These are phyloP conservation scores for Stevia rebaudiana DNA, from an alignment of 140 eudicot species.

Conservation along the genomic window DNA sequence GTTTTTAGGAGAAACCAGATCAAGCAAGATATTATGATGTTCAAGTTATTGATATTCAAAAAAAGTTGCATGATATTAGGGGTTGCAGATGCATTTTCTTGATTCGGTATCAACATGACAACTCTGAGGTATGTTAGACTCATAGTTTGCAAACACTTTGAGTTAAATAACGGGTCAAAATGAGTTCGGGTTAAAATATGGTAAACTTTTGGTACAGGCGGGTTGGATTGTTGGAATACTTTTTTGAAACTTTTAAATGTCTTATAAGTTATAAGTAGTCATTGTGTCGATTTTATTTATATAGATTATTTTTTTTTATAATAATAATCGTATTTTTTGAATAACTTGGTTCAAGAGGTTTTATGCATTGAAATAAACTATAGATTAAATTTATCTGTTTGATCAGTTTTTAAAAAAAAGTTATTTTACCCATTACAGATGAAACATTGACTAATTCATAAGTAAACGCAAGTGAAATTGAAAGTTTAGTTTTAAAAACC, in stretches of 20 bases:
- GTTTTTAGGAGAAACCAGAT: slow-evolving; percentile 64
- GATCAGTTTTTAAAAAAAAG: background rate
- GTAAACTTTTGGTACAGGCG: background rate
- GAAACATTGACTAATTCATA: background rate
- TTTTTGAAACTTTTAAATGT: background rate
- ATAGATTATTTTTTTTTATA: background rate
- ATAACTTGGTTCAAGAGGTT: background rate
- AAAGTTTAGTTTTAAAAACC: background rate
- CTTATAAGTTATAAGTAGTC: background rate
- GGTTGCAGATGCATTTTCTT: slow-evolving; percentile 77
- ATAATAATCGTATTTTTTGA: background rate
- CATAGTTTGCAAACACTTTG: background rate
- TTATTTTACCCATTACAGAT: background rate
- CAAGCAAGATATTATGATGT: slow-evolving; percentile 77
- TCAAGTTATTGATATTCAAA: slow-evolving; percentile 50
- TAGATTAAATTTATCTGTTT: background rate
- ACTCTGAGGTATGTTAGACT: slow-evolving; percentile 50
- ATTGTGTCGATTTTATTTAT: background rate
- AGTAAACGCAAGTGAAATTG: background rate
- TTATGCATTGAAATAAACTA: background rate
- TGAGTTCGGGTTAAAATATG: background rate
- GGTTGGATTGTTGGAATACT: background rate
- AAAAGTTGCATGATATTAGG: slow-evolving; percentile 79
- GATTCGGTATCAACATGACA: slow-evolving; percentile 60
- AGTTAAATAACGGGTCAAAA: background rate